These are phyloP conservation scores for Westerdykella ornata DNA, from an alignment of 2,329 filamentous ascomycete species.

Conservation along the genomic window DNA sequence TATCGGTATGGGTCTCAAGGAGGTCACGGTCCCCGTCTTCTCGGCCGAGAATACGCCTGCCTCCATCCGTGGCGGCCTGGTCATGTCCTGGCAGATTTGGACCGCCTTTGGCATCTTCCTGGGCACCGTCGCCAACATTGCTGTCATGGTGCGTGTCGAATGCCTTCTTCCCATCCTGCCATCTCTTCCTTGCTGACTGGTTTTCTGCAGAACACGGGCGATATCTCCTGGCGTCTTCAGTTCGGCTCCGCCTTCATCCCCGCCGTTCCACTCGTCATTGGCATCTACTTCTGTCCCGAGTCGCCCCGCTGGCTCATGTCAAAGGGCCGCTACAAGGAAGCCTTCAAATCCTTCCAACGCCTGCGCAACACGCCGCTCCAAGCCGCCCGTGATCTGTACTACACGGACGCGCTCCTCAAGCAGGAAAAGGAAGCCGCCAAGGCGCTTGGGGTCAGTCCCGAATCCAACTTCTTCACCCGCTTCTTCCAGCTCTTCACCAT, in stretches of 20 bases:
- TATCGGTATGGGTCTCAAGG: slow-evolving; percentile 42
- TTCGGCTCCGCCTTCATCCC: slow-evolving; percentile 38
- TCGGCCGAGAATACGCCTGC: slow-evolving; percentile 45
- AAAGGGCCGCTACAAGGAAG: slow-evolving; percentile 21
- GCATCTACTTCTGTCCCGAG: slow-evolving; percentile 40
- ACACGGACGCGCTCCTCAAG: slow-evolving; percentile 34
- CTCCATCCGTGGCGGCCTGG: slow-evolving; percentile 44
- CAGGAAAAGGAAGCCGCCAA: slow-evolving; percentile 31
- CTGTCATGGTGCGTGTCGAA: slow-evolving; percentile 27
- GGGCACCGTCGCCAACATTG: slow-evolving; percentile 38
- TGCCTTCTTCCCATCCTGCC: background rate
- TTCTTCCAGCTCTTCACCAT: slow-evolving; percentile 58
- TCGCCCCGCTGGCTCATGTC: slow-evolving; percentile 25
- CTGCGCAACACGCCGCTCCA: slow-evolving; percentile 26
- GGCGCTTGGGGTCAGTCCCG: slow-evolving; percentile 27
- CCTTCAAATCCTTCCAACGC: slow-evolving; percentile 24
- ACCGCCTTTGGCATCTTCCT: slow-evolving; percentile 43
- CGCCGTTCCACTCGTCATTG: slow-evolving; percentile 34
- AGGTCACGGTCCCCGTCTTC: slow-evolving; percentile 41
- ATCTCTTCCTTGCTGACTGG: background rate
- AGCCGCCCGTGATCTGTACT: slow-evolving; percentile 31
- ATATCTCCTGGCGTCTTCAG: slow-evolving; percentile 37
- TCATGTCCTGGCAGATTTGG: slow-evolving; percentile 45
- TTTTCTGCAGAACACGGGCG: slow-evolving; percentile 22
- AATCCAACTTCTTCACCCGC: slow-evolving; percentile 37